Percentiles rank a stretch among this genome's conserved stretches.
Conservation (phyloP, 805 yeast species). For the Ogataea pilisensis region DNA sequence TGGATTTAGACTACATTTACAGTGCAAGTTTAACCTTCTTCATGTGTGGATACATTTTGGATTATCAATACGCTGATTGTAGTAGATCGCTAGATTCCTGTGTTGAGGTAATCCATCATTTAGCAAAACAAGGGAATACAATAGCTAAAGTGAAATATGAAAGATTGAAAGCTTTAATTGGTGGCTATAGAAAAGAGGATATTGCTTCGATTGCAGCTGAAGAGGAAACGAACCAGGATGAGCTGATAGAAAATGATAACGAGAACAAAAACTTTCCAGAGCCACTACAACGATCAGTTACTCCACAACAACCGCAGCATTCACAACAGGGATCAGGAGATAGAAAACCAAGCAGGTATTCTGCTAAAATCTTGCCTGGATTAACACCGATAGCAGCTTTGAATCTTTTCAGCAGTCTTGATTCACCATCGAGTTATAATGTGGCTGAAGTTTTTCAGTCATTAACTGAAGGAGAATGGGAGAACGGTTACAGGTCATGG, state of each 20-base stretch:
- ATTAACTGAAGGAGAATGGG: conserved; percentile 22
- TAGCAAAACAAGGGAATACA: conserved; percentile 19
- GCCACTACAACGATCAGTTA: too few relatives aligned
- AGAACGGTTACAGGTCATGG: conserved; percentile 20
- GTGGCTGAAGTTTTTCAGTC: conserved; percentile 18
- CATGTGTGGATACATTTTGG: conserved; percentile 25
- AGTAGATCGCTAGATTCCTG: conserved; percentile 15
- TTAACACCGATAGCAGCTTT: too few relatives aligned
- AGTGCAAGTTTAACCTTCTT: conserved; percentile 25
- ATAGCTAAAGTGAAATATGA: conserved; percentile 17
- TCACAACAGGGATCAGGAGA: too few relatives aligned
- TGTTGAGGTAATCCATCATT: conserved; percentile 14
- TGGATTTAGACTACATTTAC: conserved; percentile 28
- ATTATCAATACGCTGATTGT: conserved; percentile 14
- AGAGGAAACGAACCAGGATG: too few relatives aligned
- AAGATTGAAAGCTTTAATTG: conserved; percentile 15
- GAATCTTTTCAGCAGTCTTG: neutral
- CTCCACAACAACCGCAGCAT: too few relatives aligned
- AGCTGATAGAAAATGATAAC: too few relatives aligned
- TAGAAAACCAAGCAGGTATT: too few relatives aligned
- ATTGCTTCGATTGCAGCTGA: too few relatives aligned
- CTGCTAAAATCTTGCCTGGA: too few relatives aligned
- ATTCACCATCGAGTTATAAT: conserved; percentile 8
- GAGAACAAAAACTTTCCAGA: too few relatives aligned
- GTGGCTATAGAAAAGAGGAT: conserved; percentile 13